Evolutionary conservation across 1,284 basidiomycete genomes (phyloP), one percentile per base, ranked within the genome.

Genomic region (Naganishia liquefaciens): DNA sequence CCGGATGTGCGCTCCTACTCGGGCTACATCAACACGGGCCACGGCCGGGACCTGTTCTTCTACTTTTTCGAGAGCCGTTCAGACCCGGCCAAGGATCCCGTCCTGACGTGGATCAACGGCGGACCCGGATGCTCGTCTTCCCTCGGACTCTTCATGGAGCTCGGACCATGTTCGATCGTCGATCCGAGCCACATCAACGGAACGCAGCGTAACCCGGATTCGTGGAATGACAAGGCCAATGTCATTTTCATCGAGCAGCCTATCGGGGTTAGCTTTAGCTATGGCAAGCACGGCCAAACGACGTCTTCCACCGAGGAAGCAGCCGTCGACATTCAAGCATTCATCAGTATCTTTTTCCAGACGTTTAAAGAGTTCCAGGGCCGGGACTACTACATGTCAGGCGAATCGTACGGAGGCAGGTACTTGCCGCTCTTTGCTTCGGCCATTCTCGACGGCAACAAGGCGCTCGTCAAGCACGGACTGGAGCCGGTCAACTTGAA

Each of bases 391-490:
- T 87, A 89, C 72, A 80, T 90, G 57, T 81, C 87, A 1, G 87
- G 88, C 44, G 88, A 90, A 75, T 76, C 75, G 15, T 88, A 88
- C 68, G 84, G 82, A 66, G 91, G 91, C 3, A 85, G 90, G 25
- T 93, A 91, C 76, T 81, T 93, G 9, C 92, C 91, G 0, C 80
- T 91, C 5, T 93, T 91, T 69, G 92, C 91, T 0, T 81, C 88
- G 1, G 85, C 86, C 19, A 84, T 94, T 0, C 86, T 88, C 50
- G 91, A 93, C 76, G 87, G 89, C 68, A 93, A 94, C 74, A 78
- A 82, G 6, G 74, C 76, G 30, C 80, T 89, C 15, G 75, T 82
- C 13, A 79, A 83, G n/a, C 82, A 81, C 0, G 88, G 87, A 1
- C 74, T 87, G 70, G 83, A 84, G 6, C 87, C 88, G 0, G 84